These are phyloP conservation scores for Sporothrix protearum DNA, from an alignment of 2,329 filamentous ascomycete species.

Conservation along the genomic window DNA sequence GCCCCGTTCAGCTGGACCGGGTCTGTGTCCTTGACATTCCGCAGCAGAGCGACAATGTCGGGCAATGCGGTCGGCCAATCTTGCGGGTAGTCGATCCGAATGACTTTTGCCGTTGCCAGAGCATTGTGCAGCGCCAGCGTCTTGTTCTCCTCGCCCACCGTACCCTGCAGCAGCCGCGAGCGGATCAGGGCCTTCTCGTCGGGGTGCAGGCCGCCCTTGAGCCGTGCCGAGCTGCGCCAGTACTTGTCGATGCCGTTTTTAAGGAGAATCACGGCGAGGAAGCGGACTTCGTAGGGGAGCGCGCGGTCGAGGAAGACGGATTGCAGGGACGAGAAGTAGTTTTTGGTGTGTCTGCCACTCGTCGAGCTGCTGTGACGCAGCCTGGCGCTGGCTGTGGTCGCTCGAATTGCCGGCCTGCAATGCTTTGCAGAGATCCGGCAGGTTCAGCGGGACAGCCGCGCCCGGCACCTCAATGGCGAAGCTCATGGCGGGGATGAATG, in stretches of 20 bases:
- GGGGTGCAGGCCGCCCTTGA: slow-evolving; percentile 63
- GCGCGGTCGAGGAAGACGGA: slow-evolving; percentile 76
- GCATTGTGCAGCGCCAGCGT: slow-evolving; percentile 83
- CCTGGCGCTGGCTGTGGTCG: slow-evolving; percentile 60
- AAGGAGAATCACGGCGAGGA: slow-evolving; percentile 87
- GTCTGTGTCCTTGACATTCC: slow-evolving; percentile 54
- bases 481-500: slow-evolving; percentile 49
- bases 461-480: slow-evolving; percentile 75
- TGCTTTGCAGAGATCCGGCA: slow-evolving; percentile 60
- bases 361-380: slow-evolving; percentile 66
- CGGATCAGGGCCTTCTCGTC: slow-evolving; percentile 77
- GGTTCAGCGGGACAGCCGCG: slow-evolving; percentile 69
- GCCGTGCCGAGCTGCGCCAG: slow-evolving; percentile 65
- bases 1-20: slow-evolving; percentile 66
- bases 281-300: slow-evolving; percentile 72
- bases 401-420: slow-evolving; percentile 62
- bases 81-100: slow-evolving; percentile 81
- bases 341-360: slow-evolving; percentile 65
- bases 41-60: slow-evolving; percentile 62
- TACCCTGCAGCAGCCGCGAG: slow-evolving; percentile 68
- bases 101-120: slow-evolving; percentile 79
- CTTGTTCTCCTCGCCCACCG: slow-evolving; percentile 70
- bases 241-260: slow-evolving; percentile 96
- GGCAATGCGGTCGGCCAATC: slow-evolving; percentile 71
- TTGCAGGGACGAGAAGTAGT: slow-evolving; percentile 67